phyloP scores from a whole-genome alignment of 805 yeast genomes.

The Candida maesae region DNA sequence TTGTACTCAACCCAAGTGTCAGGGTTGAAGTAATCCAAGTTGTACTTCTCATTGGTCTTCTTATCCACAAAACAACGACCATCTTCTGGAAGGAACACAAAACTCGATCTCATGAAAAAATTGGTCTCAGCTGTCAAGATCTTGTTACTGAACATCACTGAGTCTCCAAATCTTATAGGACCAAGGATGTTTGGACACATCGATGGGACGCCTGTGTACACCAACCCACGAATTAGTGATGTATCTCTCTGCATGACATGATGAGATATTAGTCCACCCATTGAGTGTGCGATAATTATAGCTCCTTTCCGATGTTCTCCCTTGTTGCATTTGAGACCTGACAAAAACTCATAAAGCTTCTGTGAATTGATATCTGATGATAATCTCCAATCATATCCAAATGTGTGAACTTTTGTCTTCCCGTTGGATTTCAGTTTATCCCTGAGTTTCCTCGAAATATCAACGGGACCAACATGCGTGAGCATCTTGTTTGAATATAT shows the following conservation, averaged over 20 bases:
- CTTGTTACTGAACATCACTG: slow-evolving; percentile 68
- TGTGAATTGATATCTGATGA: slow-evolving; percentile 54
- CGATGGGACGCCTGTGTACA: slow-evolving; percentile 81
- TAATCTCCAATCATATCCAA: slow-evolving; percentile 94
- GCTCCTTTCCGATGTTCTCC: slow-evolving; percentile 51
- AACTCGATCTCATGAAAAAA: slow-evolving; percentile 85
- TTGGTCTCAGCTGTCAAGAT: slow-evolving; percentile 77
- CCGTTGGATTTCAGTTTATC: slow-evolving; percentile 50
- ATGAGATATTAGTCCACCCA: slow-evolving; percentile 91
- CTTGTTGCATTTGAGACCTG: slow-evolving; percentile 38
- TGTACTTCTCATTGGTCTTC: slow-evolving; percentile 51
- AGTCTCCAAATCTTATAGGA: slow-evolving; percentile 79
- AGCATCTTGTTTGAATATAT: slow-evolving; percentile 75
- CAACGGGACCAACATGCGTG: slow-evolving; percentile 84
- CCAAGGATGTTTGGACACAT: slow-evolving; percentile 86
- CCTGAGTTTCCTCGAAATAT: slow-evolving; percentile 61
- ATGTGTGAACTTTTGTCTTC: slow-evolving; percentile 59
- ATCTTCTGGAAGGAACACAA: slow-evolving; percentile 68
- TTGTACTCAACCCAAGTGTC: slow-evolving; percentile 75
- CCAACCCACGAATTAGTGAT: slow-evolving; percentile 61
- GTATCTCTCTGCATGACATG: slow-evolving; percentile 71
- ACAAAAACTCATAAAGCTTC: slow-evolving; percentile 48
- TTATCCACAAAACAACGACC: slow-evolving; percentile 73
- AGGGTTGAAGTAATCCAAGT: slow-evolving; percentile 75
- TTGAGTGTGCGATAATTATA: slow-evolving; percentile 80